Percentiles rank a stretch among this genome's conserved stretches.
Conservation (phyloP, 108 stramenopile genomes). For the Mediolabrus comicus region DNA sequence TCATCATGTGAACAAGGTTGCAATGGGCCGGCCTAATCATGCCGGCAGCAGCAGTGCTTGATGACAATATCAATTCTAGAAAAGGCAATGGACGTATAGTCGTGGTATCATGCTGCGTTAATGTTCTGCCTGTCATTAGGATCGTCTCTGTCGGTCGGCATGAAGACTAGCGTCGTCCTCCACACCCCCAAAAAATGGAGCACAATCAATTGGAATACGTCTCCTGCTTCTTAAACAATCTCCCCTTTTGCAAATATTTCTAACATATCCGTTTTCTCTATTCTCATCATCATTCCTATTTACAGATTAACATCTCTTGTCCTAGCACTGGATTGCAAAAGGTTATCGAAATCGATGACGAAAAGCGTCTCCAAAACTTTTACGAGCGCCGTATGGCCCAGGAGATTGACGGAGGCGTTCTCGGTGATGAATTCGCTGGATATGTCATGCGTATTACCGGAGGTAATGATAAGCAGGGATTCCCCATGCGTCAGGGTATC, state of each 20-base stretch:
- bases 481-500: constrained; percentile 99
- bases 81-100: background rate
- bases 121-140: background rate
- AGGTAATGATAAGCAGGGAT: constrained; percentile 99
- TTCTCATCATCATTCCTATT: background rate
- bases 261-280: background rate
- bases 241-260: background rate
- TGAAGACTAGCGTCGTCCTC: too few species aligned
- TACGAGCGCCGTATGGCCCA: constrained; percentile 99
- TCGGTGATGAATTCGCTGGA: constrained; percentile 99
- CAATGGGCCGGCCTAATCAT: background rate
- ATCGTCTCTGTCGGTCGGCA: background rate
- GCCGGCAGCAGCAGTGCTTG: background rate
- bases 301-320: constrained; percentile 98
- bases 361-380: constrained; percentile 96
- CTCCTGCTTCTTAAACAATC: background rate
- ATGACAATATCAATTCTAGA: background rate
- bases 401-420: constrained; percentile 93
- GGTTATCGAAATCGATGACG: constrained; percentile 98
- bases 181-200: too few species aligned
- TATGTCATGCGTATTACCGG: constrained; percentile 98
- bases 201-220: background rate
- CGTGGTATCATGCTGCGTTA: background rate
- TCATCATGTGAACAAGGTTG: background rate
- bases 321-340: constrained; percentile 97